Percentiles rank a stretch among this genome's conserved stretches.
Evolutionary conservation across 257 asterid genomes (phyloP).

Genomic region (Salvia miltiorrhiza): DNA sequence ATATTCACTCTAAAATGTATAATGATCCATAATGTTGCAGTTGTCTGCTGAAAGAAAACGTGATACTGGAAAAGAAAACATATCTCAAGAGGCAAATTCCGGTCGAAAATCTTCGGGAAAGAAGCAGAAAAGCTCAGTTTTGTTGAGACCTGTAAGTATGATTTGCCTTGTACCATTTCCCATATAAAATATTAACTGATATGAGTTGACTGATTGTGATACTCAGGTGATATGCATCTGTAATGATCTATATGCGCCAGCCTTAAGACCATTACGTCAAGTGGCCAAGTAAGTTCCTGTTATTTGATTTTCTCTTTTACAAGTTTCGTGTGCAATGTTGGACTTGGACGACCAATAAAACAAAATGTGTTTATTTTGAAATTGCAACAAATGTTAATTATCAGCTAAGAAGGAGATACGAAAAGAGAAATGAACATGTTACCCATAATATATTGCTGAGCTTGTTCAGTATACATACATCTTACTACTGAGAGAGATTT

Average conservation of each 20-base stretch:
- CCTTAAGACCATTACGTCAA: constrained; percentile 89
- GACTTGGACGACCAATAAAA: neutral
- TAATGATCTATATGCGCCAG: constrained; percentile 92
- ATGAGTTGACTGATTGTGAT: constrained; percentile 31
- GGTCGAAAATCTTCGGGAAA: constrained; percentile 54
- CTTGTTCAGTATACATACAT: neutral
- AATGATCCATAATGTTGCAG: constrained; percentile 42
- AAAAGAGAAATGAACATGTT: neutral
- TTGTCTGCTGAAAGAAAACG: constrained; percentile 74
- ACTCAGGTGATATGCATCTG: constrained; percentile 91
- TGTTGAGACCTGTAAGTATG: constrained; percentile 83
- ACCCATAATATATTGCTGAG: neutral
- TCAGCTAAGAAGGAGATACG: neutral
- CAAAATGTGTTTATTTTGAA: neutral
- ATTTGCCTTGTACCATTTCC: constrained; percentile 18
- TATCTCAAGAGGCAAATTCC: constrained; percentile 49
- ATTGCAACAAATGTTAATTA: neutral
- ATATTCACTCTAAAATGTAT: neutral
- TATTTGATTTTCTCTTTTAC: constrained; percentile 5
- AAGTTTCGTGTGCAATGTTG: neutral
- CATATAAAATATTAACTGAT: constrained; percentile 11
- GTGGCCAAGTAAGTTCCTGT: constrained; percentile 80
- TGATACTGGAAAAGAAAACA: constrained; percentile 62
- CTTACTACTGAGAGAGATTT: neutral
- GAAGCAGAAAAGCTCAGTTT: constrained; percentile 51